Evolutionary conservation across 371 early-diverging fungal species (phyloP).

Genomic region (Mucor circinelloides): DNA sequence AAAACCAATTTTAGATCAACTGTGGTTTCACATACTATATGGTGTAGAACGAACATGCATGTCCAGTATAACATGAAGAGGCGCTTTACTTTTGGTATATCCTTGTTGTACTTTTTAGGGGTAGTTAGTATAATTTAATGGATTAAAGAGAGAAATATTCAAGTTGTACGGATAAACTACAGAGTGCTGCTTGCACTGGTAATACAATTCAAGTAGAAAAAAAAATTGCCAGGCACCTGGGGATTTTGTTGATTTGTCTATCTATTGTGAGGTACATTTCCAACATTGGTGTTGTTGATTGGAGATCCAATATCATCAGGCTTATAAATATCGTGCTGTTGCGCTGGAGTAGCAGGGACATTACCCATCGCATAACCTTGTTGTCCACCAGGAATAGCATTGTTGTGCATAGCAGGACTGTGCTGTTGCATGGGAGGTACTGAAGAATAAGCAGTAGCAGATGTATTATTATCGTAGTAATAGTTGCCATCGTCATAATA

Average conservation of each 20-base stretch:
- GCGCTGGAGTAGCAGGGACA: constrained; percentile 4
- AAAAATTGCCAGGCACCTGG: background rate
- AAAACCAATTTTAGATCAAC: too few species aligned
- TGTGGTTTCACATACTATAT: too few species aligned
- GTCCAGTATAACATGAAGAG: too few species aligned
- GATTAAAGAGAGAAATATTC: too few species aligned
- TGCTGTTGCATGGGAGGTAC: constrained; percentile 12
- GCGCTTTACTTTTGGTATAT: too few species aligned
- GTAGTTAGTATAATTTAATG: too few species aligned
- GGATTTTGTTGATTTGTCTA: background rate
- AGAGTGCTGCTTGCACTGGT: too few species aligned
- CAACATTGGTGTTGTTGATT: background rate
- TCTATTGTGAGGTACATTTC: constrained; percentile 5
- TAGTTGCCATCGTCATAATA: constrained; percentile 39
- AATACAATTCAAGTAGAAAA: too few species aligned
- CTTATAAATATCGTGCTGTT: constrained; percentile 21
- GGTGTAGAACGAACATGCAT: too few species aligned
- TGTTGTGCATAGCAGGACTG: background rate
- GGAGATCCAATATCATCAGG: constrained; percentile 20
- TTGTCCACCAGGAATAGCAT: background rate
- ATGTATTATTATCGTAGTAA: constrained; percentile 32
- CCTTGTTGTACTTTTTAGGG: too few species aligned
- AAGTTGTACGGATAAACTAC: too few species aligned
- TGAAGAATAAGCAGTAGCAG: constrained; percentile 18
- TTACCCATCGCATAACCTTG: constrained; percentile 15